Evolutionary conservation across 768 basidiomycete species (phyloP).

Genomic region (Mycena polygramma): DNA sequence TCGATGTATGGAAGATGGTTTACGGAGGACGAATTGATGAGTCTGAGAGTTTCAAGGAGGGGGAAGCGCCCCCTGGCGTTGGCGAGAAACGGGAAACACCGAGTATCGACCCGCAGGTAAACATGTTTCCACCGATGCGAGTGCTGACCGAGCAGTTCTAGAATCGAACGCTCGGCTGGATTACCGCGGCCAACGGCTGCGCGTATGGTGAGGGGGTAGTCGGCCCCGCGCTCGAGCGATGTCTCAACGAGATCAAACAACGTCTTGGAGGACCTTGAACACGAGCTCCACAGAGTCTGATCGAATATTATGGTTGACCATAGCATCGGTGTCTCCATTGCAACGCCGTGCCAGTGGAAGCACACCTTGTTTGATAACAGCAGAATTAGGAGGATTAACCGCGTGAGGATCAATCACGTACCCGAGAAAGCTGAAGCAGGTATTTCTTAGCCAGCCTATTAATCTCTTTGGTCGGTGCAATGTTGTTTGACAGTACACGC

Average conservation of each 20-base stretch:
- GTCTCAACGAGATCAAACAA: neutral
- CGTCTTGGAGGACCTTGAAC: neutral
- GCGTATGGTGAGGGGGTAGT: slow-evolving; percentile 1
- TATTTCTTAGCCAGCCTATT: slow-evolving; percentile 6
- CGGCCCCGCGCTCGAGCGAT: neutral
- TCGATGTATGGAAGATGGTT: neutral
- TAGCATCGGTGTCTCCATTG: slow-evolving; percentile 14
- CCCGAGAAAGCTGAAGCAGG: slow-evolving; percentile 7
- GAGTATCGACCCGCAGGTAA: neutral
- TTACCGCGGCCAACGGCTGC: neutral
- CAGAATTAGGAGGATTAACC: neutral
- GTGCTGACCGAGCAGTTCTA: slow-evolving; percentile 21
- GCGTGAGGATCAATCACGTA: neutral
- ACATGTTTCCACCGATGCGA: slow-evolving; percentile 5
- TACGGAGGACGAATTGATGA: neutral
- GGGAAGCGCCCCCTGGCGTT: neutral
- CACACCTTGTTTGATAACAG: slow-evolving; percentile 20
- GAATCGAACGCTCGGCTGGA: neutral
- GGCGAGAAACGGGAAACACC: neutral
- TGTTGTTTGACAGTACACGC: neutral
- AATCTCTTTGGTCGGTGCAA: neutral
- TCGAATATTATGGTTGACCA: slow-evolving; percentile 12
- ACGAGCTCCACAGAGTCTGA: neutral
- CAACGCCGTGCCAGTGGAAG: slow-evolving; percentile 10
- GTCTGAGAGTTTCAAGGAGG: neutral